These are phyloP conservation scores for Anacardium occidentale DNA, from an alignment of 345 rosid species.

Conservation along the genomic window DNA sequence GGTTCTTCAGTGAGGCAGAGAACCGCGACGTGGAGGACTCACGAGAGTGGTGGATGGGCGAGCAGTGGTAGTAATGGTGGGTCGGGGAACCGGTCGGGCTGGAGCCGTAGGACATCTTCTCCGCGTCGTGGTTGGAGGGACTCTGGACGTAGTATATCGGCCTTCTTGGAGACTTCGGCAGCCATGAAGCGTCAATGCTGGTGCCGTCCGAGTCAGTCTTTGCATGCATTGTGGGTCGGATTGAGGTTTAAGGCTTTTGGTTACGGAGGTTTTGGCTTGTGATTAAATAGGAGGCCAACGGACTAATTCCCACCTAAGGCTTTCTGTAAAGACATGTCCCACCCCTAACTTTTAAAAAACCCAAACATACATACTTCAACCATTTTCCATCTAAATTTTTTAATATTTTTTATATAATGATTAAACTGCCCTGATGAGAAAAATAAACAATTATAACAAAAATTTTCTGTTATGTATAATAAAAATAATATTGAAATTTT, in stretches of 20 bases:
- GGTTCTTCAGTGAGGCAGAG: conserved; percentile 69
- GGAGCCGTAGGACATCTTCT: conserved; percentile 94
- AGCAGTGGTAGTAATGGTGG: conserved; percentile 79
- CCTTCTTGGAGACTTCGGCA: conserved; percentile 60
- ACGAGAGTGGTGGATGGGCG: conserved; percentile 93
- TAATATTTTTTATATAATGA: too few relatives aligned
- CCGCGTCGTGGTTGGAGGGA: conserved; percentile 91
- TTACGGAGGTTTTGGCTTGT: not conserved
- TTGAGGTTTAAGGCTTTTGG: not conserved
- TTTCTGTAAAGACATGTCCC: too few relatives aligned
- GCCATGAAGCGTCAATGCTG: conserved; percentile 69
- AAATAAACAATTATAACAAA: too few relatives aligned
- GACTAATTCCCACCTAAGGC: too few relatives aligned
- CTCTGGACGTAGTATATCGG: conserved; percentile 91
- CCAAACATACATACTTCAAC: too few relatives aligned
- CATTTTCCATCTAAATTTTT: too few relatives aligned
- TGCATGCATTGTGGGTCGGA: conserved; percentile 59
- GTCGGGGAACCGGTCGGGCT: conserved; percentile 76
- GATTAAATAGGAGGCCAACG: not conserved
- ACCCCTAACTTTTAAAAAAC: too few relatives aligned
- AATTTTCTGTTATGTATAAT: too few relatives aligned
- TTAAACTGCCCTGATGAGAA: too few relatives aligned
- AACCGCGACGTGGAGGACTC: conserved; percentile 91
- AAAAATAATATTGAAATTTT: too few relatives aligned
- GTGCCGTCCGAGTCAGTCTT: conserved; percentile 93